phyloP scores from a whole-genome alignment of 441 rosid species.

The Adansonia grandidieri region DNA sequence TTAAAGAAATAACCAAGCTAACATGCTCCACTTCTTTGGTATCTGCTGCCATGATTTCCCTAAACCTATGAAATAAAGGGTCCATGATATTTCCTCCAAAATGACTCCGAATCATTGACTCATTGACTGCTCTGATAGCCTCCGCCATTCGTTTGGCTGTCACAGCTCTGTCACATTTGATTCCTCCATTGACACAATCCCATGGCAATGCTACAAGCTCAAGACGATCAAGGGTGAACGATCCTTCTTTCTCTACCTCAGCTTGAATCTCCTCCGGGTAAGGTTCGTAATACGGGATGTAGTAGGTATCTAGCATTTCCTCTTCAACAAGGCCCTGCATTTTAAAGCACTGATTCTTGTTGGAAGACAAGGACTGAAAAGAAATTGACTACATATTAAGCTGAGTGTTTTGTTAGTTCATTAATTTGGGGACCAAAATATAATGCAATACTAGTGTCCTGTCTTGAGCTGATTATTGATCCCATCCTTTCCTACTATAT shows the following conservation, averaged over 20 bases:
- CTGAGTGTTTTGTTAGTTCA: background rate
- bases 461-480: background rate
- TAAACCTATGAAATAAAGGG: slow-evolving; percentile 36
- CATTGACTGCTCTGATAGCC: slow-evolving; percentile 42
- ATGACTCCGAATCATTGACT: slow-evolving; percentile 43
- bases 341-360: background rate
- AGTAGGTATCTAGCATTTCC: slow-evolving; percentile 40
- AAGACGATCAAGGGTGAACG: slow-evolving; percentile 35
- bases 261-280: slow-evolving; percentile 39
- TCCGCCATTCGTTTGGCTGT: slow-evolving; percentile 39
- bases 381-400: background rate
- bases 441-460: too few relatives aligned
- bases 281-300: slow-evolving; percentile 45
- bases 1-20: slow-evolving; percentile 36
- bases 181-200: slow-evolving; percentile 42
- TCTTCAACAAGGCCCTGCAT: slow-evolving; percentile 47
- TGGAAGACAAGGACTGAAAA: background rate
- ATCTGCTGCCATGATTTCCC: slow-evolving; percentile 38
- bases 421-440: background rate
- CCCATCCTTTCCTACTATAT: background rate
- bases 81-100: slow-evolving; percentile 44
- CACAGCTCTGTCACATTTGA: slow-evolving; percentile 28
- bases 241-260: slow-evolving; percentile 45
- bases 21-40: slow-evolving; percentile 42
- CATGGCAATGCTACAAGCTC: slow-evolving; percentile 30